A percentile compares a stretch with the other conserved stretches of the same genome.
Conservation (phyloP, 73 alveolate species). For the Tetrahymena elliotti region DNA sequence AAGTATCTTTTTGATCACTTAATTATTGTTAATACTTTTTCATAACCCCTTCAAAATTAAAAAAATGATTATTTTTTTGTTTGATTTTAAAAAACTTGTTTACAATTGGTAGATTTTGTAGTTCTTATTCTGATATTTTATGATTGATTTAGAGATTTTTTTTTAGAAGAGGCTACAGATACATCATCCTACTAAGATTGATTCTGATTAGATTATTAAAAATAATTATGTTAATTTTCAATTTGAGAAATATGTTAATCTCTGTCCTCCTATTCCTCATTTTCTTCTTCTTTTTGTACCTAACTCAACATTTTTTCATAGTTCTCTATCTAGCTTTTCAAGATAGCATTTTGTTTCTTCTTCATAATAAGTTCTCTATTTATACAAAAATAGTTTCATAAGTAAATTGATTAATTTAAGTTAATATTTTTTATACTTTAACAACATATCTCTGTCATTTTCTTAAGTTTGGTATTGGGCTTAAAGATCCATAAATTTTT, state of each 20-base stretch:
- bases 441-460: conserved; percentile 36
- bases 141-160: neutral
- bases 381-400: neutral
- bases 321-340: conserved; percentile 13
- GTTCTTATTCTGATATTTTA: neutral
- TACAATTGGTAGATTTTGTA: neutral
- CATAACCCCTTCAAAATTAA: neutral
- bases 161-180: neutral
- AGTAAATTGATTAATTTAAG: neutral
- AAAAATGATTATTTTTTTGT: too few species aligned
- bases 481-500: conserved; percentile 20
- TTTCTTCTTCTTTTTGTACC: conserved; percentile 16
- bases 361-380: conserved; percentile 23
- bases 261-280: neutral
- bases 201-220: neutral
- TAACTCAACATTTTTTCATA: conserved; percentile 21
- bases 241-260: neutral
- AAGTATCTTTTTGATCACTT: neutral
- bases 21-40: neutral
- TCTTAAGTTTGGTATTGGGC: conserved; percentile 31
- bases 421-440: neutral
- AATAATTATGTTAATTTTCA: neutral
- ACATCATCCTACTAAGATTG: neutral
- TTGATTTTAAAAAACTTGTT: neutral
- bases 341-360: conserved; percentile 32